phyloP scores from a whole-genome alignment of 2,329 filamentous ascomycete genomes.

The Cryphonectria nitschkei region DNA sequence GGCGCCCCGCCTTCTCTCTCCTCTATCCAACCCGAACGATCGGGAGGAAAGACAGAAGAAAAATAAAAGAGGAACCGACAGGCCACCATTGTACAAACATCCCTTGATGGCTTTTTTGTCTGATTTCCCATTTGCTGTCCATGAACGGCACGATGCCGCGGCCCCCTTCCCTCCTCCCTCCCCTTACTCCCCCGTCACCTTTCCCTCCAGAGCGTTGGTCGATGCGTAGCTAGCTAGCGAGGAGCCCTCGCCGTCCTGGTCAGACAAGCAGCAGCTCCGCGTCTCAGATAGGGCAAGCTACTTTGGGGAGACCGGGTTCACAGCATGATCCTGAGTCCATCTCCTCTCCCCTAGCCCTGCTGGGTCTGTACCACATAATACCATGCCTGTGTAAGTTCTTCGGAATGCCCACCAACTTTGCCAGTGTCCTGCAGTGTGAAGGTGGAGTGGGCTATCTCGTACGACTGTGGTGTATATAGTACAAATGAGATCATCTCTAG shows the following conservation, averaged over 20 bases:
- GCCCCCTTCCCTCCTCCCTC: neutral
- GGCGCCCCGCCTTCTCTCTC: neutral
- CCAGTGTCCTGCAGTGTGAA: neutral
- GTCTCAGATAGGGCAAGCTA: neutral
- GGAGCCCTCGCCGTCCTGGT: neutral
- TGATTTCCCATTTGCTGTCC: neutral
- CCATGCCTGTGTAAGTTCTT: neutral
- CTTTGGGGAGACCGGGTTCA: neutral
- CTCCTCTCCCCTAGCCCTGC: neutral
- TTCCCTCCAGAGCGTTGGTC: neutral
- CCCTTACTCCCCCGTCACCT: neutral
- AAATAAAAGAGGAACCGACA: neutral
- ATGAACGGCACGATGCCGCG: neutral
- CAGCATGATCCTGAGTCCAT: neutral
- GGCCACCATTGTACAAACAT: neutral
- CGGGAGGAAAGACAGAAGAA: no score
- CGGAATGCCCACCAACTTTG: neutral
- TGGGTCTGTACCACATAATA: neutral
- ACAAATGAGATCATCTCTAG: neutral
- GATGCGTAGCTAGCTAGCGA: neutral
- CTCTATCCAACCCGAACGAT: no score
- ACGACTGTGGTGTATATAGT: neutral
- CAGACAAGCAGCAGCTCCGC: conserved; percentile 1
- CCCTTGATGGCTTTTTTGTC: neutral
- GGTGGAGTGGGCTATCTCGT: neutral